Evolutionary conservation across 169 alveolate genomes (phyloP), one percentile per base, ranked within the genome.

Genomic region (Perkinsus chesapeaki): DNA sequence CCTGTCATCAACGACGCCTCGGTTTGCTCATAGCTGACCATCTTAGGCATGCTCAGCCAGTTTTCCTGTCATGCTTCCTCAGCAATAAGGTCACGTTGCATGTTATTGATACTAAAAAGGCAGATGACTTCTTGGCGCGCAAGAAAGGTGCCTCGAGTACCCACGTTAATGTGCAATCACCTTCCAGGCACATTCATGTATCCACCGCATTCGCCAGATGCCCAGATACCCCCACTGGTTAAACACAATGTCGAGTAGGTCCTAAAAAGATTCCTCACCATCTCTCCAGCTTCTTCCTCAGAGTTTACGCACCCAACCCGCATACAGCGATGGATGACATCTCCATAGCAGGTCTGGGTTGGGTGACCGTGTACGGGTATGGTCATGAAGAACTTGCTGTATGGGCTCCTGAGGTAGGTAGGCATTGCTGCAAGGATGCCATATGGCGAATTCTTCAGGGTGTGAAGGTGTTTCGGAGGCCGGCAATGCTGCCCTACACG

Each of bases 271-370:
- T 90, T 39, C 93, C 92, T 16, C 72, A 72, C 39, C 93, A 91
- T 39, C 92, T 94, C 38, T 93, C 91, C 60, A 93, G 96, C 34
- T 73, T 47, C 72, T 47, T 19, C 72, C 72, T 60, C 82, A 60
- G 82, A 60, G 82, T 60, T 3, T 60, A 60, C 23, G 82, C 82
- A 3, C 82, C 82, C 3, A 60, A 60, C 27, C 82, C 82, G 12
- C 82, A 60, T 16, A 60, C 82, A 60, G 82, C 82, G 82, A 60
- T 96, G 39, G 98, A 97, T 93, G 98, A 97, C 94, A 73, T 96
- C 34, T 97, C 96, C 38, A 95, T 97, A 27, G 94, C 97, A 0
- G 98, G 97, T 19, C 93, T 97, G 43, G 96, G 98, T 1, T 97
- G 98, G 98, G 73, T 97, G 39, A 94, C 97, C 31, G 60, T 96